Conservation (phyloP, 2,329 filamentous ascomycete species). For the Aspergillus quadricinctus region DNA sequence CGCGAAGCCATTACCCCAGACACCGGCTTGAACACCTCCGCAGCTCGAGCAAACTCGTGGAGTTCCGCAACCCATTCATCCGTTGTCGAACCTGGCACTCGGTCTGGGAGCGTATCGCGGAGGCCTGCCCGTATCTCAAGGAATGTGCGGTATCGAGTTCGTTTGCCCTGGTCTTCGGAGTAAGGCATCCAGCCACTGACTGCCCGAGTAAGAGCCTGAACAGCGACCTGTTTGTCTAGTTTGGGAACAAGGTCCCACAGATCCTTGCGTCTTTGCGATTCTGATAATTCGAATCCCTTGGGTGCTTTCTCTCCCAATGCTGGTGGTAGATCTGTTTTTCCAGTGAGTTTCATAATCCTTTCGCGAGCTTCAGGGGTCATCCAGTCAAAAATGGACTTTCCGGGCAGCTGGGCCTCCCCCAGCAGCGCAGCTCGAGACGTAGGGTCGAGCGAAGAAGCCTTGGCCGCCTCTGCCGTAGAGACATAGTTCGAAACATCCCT, state of each 20-base stretch:
- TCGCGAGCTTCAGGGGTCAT: constrained; percentile 74
- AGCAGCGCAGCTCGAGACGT: constrained; percentile 72
- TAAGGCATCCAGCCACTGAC: constrained; percentile 74
- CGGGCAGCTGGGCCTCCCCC: constrained; percentile 74
- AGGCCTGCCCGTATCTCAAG: constrained; percentile 71
- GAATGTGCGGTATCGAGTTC: constrained; percentile 74
- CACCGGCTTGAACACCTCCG: constrained; percentile 83
- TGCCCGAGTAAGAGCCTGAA: constrained; percentile 64
- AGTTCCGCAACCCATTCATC: constrained; percentile 80
- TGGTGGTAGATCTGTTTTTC: constrained; percentile 70
- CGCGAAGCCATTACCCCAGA: constrained; percentile 88
- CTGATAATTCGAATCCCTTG: constrained; percentile 57
- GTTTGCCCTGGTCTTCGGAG: constrained; percentile 73
- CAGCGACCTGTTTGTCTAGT: constrained; percentile 62
- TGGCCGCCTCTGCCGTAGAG: constrained; percentile 74
- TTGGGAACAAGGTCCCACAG: constrained; percentile 58
- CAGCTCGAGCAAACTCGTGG: constrained; percentile 69
- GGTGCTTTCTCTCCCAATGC: constrained; percentile 70
- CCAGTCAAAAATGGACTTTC: constrained; percentile 95
- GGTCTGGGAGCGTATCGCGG: constrained; percentile 54
- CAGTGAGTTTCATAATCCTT: constrained; percentile 69
- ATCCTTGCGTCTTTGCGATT: constrained; percentile 59
- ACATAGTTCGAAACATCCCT: constrained; percentile 45
- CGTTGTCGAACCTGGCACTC: constrained; percentile 48
- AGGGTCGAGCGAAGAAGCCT: constrained; percentile 69